A percentile compares a stretch with the other conserved stretches of the same genome.
Evolutionary conservation across 2,329 filamentous ascomycete species (phyloP).

Genomic region (Claviceps sp.): DNA sequence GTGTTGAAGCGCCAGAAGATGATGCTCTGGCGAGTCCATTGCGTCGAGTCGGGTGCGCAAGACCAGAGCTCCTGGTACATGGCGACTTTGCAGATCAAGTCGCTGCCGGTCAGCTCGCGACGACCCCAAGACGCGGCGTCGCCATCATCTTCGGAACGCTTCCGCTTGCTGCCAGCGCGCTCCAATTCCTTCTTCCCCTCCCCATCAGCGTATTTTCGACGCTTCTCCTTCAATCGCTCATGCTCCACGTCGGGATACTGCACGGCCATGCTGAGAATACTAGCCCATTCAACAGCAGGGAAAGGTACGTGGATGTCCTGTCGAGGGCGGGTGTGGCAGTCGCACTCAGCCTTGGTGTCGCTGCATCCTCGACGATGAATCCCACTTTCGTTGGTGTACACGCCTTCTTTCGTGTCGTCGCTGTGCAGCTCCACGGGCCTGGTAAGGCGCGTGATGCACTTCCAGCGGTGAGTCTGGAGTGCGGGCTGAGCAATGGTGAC

Average conservation of each 20-base stretch:
- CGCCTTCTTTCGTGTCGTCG: conserved; percentile 28
- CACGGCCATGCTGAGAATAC: conserved; percentile 42
- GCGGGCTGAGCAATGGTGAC: conserved; percentile 40
- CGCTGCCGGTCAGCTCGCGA: conserved; percentile 33
- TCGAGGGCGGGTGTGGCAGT: conserved; percentile 34
- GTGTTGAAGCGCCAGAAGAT: conserved; percentile 50
- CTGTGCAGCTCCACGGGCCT: conserved; percentile 42
- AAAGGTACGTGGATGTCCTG: conserved; percentile 43
- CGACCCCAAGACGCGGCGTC: conserved; percentile 26
- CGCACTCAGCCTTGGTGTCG: conserved; percentile 32
- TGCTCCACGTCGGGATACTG: conserved; percentile 34
- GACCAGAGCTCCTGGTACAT: conserved; percentile 58
- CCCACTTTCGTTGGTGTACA: conserved; percentile 36
- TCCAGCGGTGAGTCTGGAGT: conserved; percentile 45
- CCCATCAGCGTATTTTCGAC: conserved; percentile 18
- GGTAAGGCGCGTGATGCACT: conserved; percentile 44
- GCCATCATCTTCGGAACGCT: conserved; percentile 27
- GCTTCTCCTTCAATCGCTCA: conserved; percentile 24
- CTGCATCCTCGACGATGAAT: conserved; percentile 41
- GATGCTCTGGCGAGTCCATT: conserved; percentile 45
- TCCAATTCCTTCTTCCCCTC: conserved; percentile 23
- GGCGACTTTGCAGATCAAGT: conserved; percentile 45
- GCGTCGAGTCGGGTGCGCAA: conserved; percentile 28
- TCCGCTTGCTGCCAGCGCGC: conserved; percentile 24
- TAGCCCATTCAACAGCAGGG: conserved; percentile 44